These are phyloP conservation scores for Phaeosphaeria sp. DNA, from an alignment of 2,329 filamentous ascomycete species.

Conservation along the genomic window DNA sequence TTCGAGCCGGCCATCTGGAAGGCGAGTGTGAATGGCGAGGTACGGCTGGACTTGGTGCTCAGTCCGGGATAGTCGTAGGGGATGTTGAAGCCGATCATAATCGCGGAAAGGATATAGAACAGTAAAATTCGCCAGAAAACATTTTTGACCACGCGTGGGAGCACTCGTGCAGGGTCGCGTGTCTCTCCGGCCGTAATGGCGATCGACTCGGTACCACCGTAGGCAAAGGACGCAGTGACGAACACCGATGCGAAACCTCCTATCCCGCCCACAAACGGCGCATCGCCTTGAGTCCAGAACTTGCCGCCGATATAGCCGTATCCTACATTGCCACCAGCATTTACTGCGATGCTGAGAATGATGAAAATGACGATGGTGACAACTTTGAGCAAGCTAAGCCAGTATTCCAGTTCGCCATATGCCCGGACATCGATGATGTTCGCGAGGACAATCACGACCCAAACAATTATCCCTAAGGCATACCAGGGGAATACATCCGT, in stretches of 20 bases:
- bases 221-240: slow-evolving; percentile 76
- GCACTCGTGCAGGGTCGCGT: slow-evolving; percentile 77
- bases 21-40: slow-evolving; percentile 71
- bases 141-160: slow-evolving; percentile 89
- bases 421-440: slow-evolving; percentile 47
- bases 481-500: slow-evolving; percentile 43
- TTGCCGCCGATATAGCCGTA: slow-evolving; percentile 60
- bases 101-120: slow-evolving; percentile 52
- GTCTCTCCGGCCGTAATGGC: slow-evolving; percentile 80
- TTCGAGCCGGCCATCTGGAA: slow-evolving; percentile 67
- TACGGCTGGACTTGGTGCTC: slow-evolving; percentile 44
- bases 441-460: slow-evolving; percentile 41
- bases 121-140: slow-evolving; percentile 69
- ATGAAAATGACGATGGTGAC: slow-evolving; percentile 45
- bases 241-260: slow-evolving; percentile 72
- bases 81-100: slow-evolving; percentile 54
- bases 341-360: slow-evolving; percentile 39
- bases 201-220: slow-evolving; percentile 77
- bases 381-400: slow-evolving; percentile 44
- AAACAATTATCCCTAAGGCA: slow-evolving; percentile 37
- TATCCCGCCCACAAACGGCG: slow-evolving; percentile 45
- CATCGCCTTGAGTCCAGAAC: slow-evolving; percentile 72
- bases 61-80: slow-evolving; percentile 47
- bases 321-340: slow-evolving; percentile 30
- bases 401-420: slow-evolving; percentile 48